A percentile compares a stretch with the other conserved stretches of the same genome.
Conservation (phyloP, 257 asterid species). For the Capsicum pubescens region DNA sequence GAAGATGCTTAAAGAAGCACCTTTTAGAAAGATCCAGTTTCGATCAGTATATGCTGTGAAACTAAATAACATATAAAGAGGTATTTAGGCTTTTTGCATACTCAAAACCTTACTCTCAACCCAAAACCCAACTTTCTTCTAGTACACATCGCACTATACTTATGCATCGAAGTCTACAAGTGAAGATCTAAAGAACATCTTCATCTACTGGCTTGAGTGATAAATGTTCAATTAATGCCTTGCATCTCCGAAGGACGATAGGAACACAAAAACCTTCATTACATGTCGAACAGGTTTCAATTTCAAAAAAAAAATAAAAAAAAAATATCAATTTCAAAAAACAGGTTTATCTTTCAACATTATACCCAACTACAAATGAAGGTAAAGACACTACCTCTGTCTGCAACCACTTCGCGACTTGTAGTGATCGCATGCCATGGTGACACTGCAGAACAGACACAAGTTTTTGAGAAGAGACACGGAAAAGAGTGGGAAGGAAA, state of each 20-base stretch:
- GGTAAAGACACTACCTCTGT: slow-evolving; percentile 61
- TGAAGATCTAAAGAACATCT: not conserved
- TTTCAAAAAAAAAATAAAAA: no score
- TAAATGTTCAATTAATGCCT: not conserved
- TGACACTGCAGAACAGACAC: slow-evolving; percentile 72
- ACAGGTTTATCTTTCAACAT: not conserved
- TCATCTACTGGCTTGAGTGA: not conserved
- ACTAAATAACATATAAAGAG: slow-evolving; percentile 17
- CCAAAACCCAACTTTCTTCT: not conserved
- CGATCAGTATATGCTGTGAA: not conserved
- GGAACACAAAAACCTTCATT: slow-evolving; percentile 25
- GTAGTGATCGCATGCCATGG: slow-evolving; percentile 90
- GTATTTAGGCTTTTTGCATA: not conserved
- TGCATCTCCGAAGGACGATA: not conserved
- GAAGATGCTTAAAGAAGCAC: not conserved
- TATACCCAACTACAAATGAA: slow-evolving; percentile 17
- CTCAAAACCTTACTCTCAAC: slow-evolving; percentile 8
- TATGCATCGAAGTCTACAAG: not conserved
- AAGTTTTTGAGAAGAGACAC: slow-evolving; percentile 27
- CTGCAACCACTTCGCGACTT: slow-evolving; percentile 96
- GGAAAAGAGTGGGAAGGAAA: not conserved
- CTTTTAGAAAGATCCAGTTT: not conserved
- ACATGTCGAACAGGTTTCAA: not conserved
- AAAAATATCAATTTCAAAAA: no score
- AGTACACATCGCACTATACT: slow-evolving; percentile 1